Conservation (phyloP, 805 yeast species). For the Myxozyma udenii region DNA sequence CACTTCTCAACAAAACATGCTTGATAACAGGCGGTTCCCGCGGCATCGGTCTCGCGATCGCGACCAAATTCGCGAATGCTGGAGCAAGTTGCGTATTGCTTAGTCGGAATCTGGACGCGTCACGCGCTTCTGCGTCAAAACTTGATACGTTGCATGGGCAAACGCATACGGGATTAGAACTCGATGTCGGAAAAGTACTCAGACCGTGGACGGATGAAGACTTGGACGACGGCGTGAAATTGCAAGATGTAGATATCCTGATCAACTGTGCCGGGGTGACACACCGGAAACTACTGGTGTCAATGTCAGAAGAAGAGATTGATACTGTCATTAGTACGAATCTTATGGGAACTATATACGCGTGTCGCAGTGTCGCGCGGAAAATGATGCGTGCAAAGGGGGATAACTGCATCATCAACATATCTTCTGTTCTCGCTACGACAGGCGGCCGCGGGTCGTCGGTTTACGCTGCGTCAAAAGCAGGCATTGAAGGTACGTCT, state of each 20-base stretch:
- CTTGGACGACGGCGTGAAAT: slow-evolving; percentile 11
- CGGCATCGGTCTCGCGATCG: slow-evolving; percentile 63
- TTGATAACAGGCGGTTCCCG: slow-evolving; percentile 55
- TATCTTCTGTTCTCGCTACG: slow-evolving; percentile 62
- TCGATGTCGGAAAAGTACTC: slow-evolving; percentile 16
- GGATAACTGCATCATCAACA: slow-evolving; percentile 50
- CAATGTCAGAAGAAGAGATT: slow-evolving; percentile 47
- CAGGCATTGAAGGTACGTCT: slow-evolving; percentile 49
- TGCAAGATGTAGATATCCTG: slow-evolving; percentile 42
- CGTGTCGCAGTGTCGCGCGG: slow-evolving; percentile 52
- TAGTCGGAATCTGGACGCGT: slow-evolving; percentile 45
- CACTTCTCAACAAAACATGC: slow-evolving; percentile 6
- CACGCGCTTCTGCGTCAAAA: slow-evolving; percentile 36
- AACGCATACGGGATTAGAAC: slow-evolving; percentile 14
- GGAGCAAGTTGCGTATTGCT: slow-evolving; percentile 56
- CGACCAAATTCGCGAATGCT: slow-evolving; percentile 46
- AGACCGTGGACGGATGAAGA: slow-evolving; percentile 21
- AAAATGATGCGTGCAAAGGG: slow-evolving; percentile 46
- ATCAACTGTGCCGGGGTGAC: slow-evolving; percentile 55
- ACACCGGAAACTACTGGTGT: slow-evolving; percentile 49
- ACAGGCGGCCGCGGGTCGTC: slow-evolving; percentile 37
- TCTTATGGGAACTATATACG: slow-evolving; percentile 57
- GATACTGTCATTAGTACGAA: slow-evolving; percentile 52
- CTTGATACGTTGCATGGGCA: slow-evolving; percentile 10
- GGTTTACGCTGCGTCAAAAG: slow-evolving; percentile 68